A percentile compares a stretch with the other conserved stretches of the same genome.
Conservation (phyloP, 2,329 filamentous ascomycete genomes). For the Aspergillus uvarum region DNA sequence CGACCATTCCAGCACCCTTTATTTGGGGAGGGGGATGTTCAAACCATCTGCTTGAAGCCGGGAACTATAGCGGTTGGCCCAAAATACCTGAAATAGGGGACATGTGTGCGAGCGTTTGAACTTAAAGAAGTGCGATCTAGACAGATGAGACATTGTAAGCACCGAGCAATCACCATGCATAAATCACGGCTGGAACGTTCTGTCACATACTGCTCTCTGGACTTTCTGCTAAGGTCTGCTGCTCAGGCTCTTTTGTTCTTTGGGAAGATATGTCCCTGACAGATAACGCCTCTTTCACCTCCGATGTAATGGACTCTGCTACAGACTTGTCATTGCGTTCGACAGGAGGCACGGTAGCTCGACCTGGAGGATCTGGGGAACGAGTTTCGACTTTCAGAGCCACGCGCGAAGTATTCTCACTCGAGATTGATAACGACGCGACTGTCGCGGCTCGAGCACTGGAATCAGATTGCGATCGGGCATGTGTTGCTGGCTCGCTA, state of each 20-base stretch:
- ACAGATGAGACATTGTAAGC: slow-evolving; percentile 7
- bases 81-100: slow-evolving; percentile 89
- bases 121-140: slow-evolving; percentile 40
- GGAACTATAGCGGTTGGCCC: slow-evolving; percentile 88
- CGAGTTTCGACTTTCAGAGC: slow-evolving; percentile 25
- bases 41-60: slow-evolving; percentile 88
- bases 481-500: slow-evolving; percentile 47
- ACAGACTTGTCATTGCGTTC: slow-evolving; percentile 16
- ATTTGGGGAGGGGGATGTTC: not conserved
- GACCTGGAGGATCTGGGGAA: slow-evolving; percentile 27
- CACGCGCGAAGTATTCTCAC: slow-evolving; percentile 19
- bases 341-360: slow-evolving; percentile 7
- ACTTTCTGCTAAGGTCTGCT: slow-evolving; percentile 28
- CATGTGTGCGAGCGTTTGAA: slow-evolving; percentile 45
- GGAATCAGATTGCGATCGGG: slow-evolving; percentile 34
- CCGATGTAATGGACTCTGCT: slow-evolving; percentile 15
- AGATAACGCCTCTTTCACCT: slow-evolving; percentile 19
- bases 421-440: slow-evolving; percentile 17
- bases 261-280: slow-evolving; percentile 20
- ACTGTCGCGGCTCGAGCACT: slow-evolving; percentile 24
- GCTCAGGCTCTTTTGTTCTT: slow-evolving; percentile 26
- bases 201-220: slow-evolving; percentile 39
- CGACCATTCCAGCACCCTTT: not conserved
- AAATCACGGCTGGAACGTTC: not conserved
- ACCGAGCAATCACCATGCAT: not conserved